Base-by-base conservation (phyloP, 768 basidiomycete species). In the Rhizopogon vinicolor region DNA sequence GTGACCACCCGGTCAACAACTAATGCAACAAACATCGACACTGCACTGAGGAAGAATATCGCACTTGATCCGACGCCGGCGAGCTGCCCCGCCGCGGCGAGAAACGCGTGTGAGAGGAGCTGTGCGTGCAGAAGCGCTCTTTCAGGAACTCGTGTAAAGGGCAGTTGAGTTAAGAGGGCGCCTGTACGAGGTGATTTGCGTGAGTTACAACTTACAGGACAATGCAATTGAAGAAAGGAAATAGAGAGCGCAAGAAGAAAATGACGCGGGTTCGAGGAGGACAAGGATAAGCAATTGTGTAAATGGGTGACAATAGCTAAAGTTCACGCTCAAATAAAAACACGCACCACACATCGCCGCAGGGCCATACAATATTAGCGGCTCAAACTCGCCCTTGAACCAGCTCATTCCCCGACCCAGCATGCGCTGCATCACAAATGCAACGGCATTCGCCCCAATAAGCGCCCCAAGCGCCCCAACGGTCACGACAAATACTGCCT, bases 321-420 rank as follows among this genome's bases (percentile, higher is more conserved):
- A 37, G 14, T 14, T 19, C 8, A 9, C 3, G 5, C 14, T 25
- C 14, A 10, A 33, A 53, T 19, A 39, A 22, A 41, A 51, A 41
- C 43, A 71, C 81, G 33, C 60, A 87, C 92, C 92, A 13, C 89
- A 72, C 13, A 92, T 63, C 0, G 85, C 83, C 2, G 90, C 79
- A 13, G 91, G 89, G 2, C 79, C 89, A 63, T 91, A 98, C 19
- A 97, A 69, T 19, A 78, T 64, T 8, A 95, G 59, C 1, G 81
- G 78, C 9, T 78, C 77, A 60, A 85, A 78, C 58, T 91, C 90
- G 41, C 76, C 80, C 14, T 80, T 75, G 69, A 91, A 97, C 94
- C 94, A 98, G 62, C 89, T 89, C 82, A 96, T 81, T 0, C 82
- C 78, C 68, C 82, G 87, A 7, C 81, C 77, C 19, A 93, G 66